Evolutionary conservation across 2,329 filamentous ascomycete genomes (phyloP).

Genomic region (Aspergillus ochraceoroseus): DNA sequence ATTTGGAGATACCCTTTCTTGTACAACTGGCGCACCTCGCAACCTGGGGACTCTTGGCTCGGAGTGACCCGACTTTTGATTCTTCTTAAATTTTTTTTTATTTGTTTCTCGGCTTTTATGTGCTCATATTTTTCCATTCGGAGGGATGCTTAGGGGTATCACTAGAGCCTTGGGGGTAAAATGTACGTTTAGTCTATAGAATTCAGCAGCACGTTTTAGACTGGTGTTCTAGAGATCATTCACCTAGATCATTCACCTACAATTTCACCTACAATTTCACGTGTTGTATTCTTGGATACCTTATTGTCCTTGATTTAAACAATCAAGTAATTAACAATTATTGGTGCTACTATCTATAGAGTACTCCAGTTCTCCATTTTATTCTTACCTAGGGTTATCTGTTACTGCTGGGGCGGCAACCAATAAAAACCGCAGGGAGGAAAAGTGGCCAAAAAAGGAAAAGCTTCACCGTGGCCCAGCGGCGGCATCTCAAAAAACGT

Average conservation of each 20-base stretch:
- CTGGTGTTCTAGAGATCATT: neutral
- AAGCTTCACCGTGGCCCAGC: constrained; percentile 19
- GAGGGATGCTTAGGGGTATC: neutral
- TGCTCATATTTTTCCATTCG: neutral
- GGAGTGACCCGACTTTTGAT: constrained; percentile 8
- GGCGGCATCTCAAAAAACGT: constrained; percentile 25
- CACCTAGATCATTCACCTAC: neutral
- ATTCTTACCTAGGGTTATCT: neutral
- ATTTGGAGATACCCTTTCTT: constrained; percentile 35
- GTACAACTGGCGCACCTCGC: constrained; percentile 14
- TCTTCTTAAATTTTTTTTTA: neutral
- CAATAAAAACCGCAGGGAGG: constrained; percentile 20
- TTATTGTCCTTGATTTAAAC: no score
- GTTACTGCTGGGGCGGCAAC: constrained; percentile 10
- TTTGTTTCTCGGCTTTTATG: constrained; percentile 3
- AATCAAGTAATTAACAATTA: no score
- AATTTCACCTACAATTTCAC: no score
- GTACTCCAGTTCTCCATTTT: no score
- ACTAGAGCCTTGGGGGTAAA: neutral
- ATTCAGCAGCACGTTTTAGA: constrained; percentile 4
- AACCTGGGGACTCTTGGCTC: constrained; percentile 6
- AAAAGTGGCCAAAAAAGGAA: constrained; percentile 24
- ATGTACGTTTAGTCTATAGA: constrained; percentile 5
- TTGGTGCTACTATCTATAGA: no score
- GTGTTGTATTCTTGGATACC: no score